A percentile compares a stretch with the other conserved stretches of the same genome.
These are phyloP conservation scores for Ogataea paraovalis DNA, from an alignment of 805 yeast genomes.

Conservation along the genomic window DNA sequence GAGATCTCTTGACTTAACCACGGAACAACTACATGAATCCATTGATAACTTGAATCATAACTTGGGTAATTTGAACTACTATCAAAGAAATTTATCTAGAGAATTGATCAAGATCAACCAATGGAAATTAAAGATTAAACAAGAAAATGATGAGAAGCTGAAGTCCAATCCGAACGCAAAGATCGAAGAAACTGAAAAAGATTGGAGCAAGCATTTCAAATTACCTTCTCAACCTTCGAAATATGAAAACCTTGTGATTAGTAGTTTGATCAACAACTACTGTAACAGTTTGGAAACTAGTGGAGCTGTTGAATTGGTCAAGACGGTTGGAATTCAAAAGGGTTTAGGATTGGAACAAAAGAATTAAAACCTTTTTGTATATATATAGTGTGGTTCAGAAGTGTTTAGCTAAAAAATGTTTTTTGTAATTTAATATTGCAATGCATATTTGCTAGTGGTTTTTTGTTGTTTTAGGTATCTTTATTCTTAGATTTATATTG, in stretches of 20 bases:
- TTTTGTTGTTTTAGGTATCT: no score
- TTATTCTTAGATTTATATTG: no score
- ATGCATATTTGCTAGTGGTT: no score
- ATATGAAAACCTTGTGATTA: conserved; percentile 63
- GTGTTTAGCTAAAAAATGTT: neutral
- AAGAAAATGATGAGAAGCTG: conserved; percentile 59
- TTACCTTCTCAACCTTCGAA: conserved; percentile 74
- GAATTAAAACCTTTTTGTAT: neutral
- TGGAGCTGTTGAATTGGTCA: conserved; percentile 63
- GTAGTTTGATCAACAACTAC: conserved; percentile 64
- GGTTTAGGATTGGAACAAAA: conserved; percentile 35
- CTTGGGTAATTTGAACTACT: conserved; percentile 75
- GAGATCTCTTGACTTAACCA: conserved; percentile 39
- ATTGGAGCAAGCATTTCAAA: conserved; percentile 60
- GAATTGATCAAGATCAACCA: conserved; percentile 66
- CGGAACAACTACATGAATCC: conserved; percentile 63
- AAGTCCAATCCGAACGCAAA: conserved; percentile 49
- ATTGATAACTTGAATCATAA: conserved; percentile 75
- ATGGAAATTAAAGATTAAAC: conserved; percentile 69
- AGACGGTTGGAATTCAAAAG: conserved; percentile 55
- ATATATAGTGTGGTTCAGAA: neutral
- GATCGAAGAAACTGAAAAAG: conserved; percentile 48
- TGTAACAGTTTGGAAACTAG: conserved; percentile 69
- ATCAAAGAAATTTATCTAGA: conserved; percentile 70
- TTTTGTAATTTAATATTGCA: neutral